These are phyloP conservation scores for Acacia acuminata DNA, from an alignment of 306 rosid species.

Conservation along the genomic window DNA sequence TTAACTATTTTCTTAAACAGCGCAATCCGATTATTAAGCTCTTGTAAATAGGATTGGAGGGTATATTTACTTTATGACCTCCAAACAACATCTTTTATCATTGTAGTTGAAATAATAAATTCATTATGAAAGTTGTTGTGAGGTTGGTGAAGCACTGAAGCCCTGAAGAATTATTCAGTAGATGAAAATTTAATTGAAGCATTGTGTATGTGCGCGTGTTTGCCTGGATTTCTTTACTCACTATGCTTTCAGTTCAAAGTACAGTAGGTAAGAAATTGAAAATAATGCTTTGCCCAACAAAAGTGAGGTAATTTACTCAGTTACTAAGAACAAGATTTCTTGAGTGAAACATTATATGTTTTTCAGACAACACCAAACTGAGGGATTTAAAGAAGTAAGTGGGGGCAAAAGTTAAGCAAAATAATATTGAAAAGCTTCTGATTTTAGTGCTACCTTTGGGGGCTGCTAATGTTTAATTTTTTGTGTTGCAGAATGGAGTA, in stretches of 20 bases:
- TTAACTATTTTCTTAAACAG: too few species aligned
- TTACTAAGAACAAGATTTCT: background rate
- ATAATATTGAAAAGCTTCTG: background rate
- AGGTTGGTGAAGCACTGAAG: constrained; percentile 8
- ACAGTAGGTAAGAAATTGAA: background rate
- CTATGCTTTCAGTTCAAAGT: constrained; percentile 25
- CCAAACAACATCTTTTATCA: background rate
- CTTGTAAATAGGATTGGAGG: too few species aligned
- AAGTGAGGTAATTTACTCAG: background rate
- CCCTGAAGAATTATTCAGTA: background rate
- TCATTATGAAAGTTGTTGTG: constrained; percentile 30
- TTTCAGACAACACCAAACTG: background rate
- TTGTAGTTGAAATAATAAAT: background rate
- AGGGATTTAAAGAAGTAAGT: background rate
- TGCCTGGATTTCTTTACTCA: background rate
- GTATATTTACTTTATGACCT: background rate
- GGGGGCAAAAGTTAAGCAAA: background rate
- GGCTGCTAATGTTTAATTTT: background rate
- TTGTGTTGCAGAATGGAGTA: constrained; percentile 68
- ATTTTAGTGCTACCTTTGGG: background rate
- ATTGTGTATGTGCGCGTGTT: background rate
- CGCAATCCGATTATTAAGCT: accelerated
- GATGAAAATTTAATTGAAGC: background rate
- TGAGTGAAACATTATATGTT: background rate
- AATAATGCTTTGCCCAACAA: background rate